Evolutionary conservation across 176 grass and related monocot species (phyloP).

Genomic region (Phoenix dactylifera): DNA sequence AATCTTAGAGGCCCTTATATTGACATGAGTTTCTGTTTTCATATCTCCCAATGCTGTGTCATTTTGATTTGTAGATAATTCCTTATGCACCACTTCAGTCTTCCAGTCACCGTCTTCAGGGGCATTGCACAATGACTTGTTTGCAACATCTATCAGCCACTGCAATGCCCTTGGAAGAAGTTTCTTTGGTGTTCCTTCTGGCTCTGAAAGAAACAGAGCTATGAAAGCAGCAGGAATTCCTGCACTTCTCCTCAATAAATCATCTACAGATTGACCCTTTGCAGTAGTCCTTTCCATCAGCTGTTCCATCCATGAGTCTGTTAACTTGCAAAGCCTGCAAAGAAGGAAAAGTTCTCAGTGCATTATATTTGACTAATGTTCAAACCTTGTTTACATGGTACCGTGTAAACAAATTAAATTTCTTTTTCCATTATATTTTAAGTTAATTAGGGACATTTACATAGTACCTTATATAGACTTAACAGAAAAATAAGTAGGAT

Average conservation of each 20-base stretch:
- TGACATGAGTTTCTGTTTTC: constrained; percentile 21
- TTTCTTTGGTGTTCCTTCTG: constrained; percentile 88
- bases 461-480: too few relatives aligned
- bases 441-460: too few relatives aligned
- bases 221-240: constrained; percentile 96
- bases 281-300: constrained; percentile 75
- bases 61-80: constrained; percentile 17
- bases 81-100: constrained; percentile 17
- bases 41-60: constrained; percentile 23
- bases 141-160: constrained; percentile 69
- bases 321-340: constrained; percentile 91
- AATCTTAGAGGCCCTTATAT: constrained; percentile 55
- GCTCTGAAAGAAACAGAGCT: constrained; percentile 82
- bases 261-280: constrained; percentile 91
- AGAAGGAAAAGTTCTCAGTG: not conserved
- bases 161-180: constrained; percentile 74
- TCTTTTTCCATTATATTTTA: too few relatives aligned
- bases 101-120: constrained; percentile 25
- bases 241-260: constrained; percentile 85
- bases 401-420: too few relatives aligned
- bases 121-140: constrained; percentile 54
- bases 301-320: constrained; percentile 78
- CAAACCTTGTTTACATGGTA: too few relatives aligned
- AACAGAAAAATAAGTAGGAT: too few relatives aligned
- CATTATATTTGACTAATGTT: too few relatives aligned